A percentile compares a stretch with the other conserved stretches of the same genome.
phyloP scores from a whole-genome alignment of 352 stramenopile genomes.

The Pythium aquatile region DNA sequence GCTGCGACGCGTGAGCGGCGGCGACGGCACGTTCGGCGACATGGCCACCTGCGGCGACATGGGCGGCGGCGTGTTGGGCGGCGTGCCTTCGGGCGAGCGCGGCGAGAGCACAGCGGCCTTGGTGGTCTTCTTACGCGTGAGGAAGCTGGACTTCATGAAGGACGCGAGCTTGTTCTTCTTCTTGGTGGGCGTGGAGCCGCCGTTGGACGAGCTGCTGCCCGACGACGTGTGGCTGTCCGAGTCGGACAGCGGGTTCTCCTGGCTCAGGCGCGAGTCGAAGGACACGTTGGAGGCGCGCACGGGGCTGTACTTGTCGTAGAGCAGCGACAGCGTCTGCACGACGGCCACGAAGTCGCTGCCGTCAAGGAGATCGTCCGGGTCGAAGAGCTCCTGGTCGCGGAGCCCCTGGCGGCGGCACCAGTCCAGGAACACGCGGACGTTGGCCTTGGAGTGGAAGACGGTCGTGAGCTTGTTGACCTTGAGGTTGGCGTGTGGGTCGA shows the following conservation, averaged over 20 bases:
- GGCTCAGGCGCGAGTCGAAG: conserved; percentile 43
- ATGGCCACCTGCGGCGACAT: conserved; percentile 45
- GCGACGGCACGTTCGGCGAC: conserved; percentile 38
- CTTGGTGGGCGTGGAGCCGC: conserved; percentile 50
- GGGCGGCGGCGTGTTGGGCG: conserved; percentile 51
- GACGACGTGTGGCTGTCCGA: conserved; percentile 61
- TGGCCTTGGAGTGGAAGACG: conserved; percentile 86
- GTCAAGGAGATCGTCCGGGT: conserved; percentile 77
- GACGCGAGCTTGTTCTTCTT: conserved; percentile 71
- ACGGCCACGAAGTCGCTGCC: conserved; percentile 59
- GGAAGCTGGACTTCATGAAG: conserved; percentile 83
- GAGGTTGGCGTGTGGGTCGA: conserved; percentile 70
- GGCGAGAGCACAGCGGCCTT: conserved; percentile 18
- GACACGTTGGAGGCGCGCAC: conserved; percentile 31
- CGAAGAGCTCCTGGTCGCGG: conserved; percentile 71
- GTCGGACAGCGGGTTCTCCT: conserved; percentile 64
- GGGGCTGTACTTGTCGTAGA: conserved; percentile 80
- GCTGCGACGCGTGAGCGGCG: conserved; percentile 19
- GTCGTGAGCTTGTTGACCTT: conserved; percentile 89
- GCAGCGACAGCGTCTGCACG: conserved; percentile 74
- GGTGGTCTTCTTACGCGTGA: conserved; percentile 57
- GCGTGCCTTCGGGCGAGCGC: conserved; percentile 46
- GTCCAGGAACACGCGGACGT: conserved; percentile 79
- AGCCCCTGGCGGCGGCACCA: conserved; percentile 76
- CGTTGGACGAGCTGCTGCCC: conserved; percentile 50